A percentile compares a stretch with the other conserved stretches of the same genome.
phyloP scores from a whole-genome alignment of 2,329 filamentous ascomycete genomes.

The Epichloe aotearoae region DNA sequence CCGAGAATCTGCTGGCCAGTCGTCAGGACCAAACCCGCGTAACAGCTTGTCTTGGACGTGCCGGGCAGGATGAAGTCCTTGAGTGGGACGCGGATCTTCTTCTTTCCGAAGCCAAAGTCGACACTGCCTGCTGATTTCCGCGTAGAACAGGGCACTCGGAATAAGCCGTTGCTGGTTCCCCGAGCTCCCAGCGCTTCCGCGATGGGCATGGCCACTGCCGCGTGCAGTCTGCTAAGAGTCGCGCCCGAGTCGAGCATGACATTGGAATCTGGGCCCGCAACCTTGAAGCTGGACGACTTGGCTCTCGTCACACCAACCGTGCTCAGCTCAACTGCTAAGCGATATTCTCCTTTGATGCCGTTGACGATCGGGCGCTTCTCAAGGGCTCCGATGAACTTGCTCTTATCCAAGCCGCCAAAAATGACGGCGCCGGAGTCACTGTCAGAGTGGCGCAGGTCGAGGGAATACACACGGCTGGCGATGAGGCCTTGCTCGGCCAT shows the following conservation, averaged over 20 bases:
- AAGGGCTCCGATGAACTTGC: slow-evolving; percentile 35
- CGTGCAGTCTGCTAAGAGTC: slow-evolving; percentile 34
- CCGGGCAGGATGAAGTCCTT: slow-evolving; percentile 32
- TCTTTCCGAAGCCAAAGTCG: slow-evolving; percentile 33
- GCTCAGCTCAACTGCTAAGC: slow-evolving; percentile 22
- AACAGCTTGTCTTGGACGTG: slow-evolving; percentile 21
- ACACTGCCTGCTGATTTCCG: slow-evolving; percentile 25
- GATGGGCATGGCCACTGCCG: slow-evolving; percentile 27
- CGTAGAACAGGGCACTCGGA: slow-evolving; percentile 28
- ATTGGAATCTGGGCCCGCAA: slow-evolving; percentile 20
- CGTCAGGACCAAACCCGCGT: slow-evolving; percentile 27
- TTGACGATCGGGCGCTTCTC: slow-evolving; percentile 29
- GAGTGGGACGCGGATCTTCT: slow-evolving; percentile 28
- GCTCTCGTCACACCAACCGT: slow-evolving; percentile 19
- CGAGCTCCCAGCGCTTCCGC: slow-evolving; percentile 28
- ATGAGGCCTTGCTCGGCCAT: slow-evolving; percentile 34
- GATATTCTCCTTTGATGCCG: slow-evolving; percentile 21
- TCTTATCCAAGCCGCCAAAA: slow-evolving; percentile 39
- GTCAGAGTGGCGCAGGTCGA: slow-evolving; percentile 34
- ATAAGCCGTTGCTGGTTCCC: slow-evolving; percentile 29
- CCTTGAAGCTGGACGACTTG: slow-evolving; percentile 12
- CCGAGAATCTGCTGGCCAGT: slow-evolving; percentile 31
- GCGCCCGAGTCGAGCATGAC: slow-evolving; percentile 41
- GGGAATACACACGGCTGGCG: slow-evolving; percentile 34
- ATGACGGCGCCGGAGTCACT: slow-evolving; percentile 34